These are phyloP conservation scores for Sarocladium kiliense DNA, from an alignment of 2,329 filamentous ascomycete genomes.

Conservation along the genomic window DNA sequence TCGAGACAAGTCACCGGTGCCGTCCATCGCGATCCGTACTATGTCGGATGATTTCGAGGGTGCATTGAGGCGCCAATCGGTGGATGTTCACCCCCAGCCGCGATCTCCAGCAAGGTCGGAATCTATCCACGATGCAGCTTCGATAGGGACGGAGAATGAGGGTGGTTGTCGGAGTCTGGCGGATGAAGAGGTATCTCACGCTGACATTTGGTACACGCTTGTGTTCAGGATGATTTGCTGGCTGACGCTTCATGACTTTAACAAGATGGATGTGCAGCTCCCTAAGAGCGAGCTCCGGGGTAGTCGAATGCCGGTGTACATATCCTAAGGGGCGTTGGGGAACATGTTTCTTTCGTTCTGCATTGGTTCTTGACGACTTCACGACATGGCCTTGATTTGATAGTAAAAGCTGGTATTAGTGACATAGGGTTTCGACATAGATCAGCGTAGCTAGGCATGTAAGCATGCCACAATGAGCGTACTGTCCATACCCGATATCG, in stretches of 20 bases:
- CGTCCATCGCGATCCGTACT: neutral
- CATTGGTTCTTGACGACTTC: too few relatives aligned
- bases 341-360: neutral
- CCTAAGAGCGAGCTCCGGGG: slow-evolving; percentile 48
- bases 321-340: slow-evolving; percentile 25
- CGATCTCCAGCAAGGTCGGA: neutral
- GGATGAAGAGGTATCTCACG: slow-evolving; percentile 22
- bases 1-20: slow-evolving; percentile 5
- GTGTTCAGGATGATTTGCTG: slow-evolving; percentile 55
- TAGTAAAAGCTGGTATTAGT: too few relatives aligned
- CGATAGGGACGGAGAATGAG: slow-evolving; percentile 1
- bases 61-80: neutral
- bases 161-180: slow-evolving; percentile 15
- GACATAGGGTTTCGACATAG: too few relatives aligned
- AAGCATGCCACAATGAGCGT: too few relatives aligned
- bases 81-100: neutral
- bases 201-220: slow-evolving; percentile 49
- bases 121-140: neutral
- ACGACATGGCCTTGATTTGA: too few relatives aligned
- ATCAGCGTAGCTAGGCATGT: too few relatives aligned
- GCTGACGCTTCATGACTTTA: slow-evolving; percentile 52
- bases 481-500: too few relatives aligned
- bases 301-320: slow-evolving; percentile 51
- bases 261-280: slow-evolving; percentile 47
- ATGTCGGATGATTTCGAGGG: slow-evolving; percentile 1